These are phyloP conservation scores for Oryza longistaminata DNA, from an alignment of 176 grass and related monocot species.

Conservation along the genomic window DNA sequence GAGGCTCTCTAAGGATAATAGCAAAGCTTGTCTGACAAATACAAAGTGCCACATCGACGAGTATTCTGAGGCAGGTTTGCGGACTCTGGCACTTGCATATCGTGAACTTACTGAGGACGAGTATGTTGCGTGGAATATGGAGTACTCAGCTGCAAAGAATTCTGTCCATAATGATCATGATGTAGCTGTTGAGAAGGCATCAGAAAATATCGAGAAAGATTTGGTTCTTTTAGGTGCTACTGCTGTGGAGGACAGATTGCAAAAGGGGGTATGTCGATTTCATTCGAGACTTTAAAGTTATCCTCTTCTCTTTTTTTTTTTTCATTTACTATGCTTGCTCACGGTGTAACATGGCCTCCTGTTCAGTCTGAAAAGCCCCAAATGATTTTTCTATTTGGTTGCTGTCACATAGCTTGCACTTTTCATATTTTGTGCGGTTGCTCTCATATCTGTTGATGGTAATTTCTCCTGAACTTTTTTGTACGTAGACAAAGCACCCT, in stretches of 20 bases:
- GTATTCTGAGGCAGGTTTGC: constrained; percentile 86
- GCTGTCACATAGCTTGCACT: neutral
- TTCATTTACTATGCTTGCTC: neutral
- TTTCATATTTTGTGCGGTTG: constrained; percentile 16
- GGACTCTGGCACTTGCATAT: constrained; percentile 85
- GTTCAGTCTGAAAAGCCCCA: neutral
- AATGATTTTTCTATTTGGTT: neutral
- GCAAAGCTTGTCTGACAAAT: constrained; percentile 44
- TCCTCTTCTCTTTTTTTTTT: neutral
- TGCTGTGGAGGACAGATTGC: constrained; percentile 94
- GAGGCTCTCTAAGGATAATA: constrained; percentile 61
- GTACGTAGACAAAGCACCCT: neutral
- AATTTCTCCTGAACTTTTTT: constrained; percentile 14
- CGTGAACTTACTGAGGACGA: constrained; percentile 74
- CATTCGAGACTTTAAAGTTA: neutral
- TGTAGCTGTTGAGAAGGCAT: constrained; percentile 67
- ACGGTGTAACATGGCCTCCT: neutral
- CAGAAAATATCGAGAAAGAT: constrained; percentile 76
- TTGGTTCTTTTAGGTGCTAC: constrained; percentile 88
- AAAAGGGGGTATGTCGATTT: constrained; percentile 69
- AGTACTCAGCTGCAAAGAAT: constrained; percentile 74
- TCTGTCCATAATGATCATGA: constrained; percentile 71
- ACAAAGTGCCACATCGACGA: constrained; percentile 72
- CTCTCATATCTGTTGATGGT: neutral
- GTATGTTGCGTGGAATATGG: constrained; percentile 63